Percentiles rank a stretch among this genome's conserved stretches.
Conservation (phyloP, 2,329 filamentous ascomycete genomes). For the Aspergillus terreus region DNA sequence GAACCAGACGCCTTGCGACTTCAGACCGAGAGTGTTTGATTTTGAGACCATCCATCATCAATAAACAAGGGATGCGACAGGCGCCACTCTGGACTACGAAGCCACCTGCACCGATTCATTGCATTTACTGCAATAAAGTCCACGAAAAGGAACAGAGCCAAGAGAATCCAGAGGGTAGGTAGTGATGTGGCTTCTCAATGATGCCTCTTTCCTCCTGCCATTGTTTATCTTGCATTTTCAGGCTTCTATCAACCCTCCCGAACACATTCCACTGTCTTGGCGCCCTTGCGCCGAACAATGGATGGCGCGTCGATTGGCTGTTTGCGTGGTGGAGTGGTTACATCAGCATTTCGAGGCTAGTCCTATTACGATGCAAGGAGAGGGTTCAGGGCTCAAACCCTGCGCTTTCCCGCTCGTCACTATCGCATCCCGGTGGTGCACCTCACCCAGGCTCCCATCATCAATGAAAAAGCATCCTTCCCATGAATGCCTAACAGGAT, state of each 20-base stretch:
- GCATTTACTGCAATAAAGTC: background rate
- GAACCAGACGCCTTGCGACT: background rate
- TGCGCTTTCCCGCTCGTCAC: constrained; percentile 20
- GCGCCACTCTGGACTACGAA: constrained; percentile 4
- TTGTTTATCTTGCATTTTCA: too few species aligned
- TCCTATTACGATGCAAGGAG: constrained; percentile 22
- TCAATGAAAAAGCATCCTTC: background rate
- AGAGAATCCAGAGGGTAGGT: background rate
- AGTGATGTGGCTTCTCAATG: too few species aligned
- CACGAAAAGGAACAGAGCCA: background rate
- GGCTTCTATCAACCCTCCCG: background rate
- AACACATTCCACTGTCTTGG: background rate
- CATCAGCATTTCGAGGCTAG: constrained; percentile 19
- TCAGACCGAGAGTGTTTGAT: background rate
- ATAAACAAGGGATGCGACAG: constrained; percentile 11
- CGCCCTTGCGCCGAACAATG: background rate
- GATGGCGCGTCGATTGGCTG: background rate
- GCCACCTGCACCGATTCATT: too few species aligned
- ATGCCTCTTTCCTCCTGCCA: too few species aligned
- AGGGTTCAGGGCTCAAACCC: constrained; percentile 27
- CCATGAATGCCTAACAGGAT: constrained; percentile 19
- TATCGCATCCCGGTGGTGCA: constrained; percentile 8
- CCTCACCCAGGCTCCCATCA: constrained; percentile 5
- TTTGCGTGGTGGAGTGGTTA: constrained; percentile 7
- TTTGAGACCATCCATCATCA: background rate